Percentiles rank a stretch among this genome's conserved stretches.
Conservation (phyloP, 2,329 filamentous ascomycete species). For the Clonostachys sp. region DNA sequence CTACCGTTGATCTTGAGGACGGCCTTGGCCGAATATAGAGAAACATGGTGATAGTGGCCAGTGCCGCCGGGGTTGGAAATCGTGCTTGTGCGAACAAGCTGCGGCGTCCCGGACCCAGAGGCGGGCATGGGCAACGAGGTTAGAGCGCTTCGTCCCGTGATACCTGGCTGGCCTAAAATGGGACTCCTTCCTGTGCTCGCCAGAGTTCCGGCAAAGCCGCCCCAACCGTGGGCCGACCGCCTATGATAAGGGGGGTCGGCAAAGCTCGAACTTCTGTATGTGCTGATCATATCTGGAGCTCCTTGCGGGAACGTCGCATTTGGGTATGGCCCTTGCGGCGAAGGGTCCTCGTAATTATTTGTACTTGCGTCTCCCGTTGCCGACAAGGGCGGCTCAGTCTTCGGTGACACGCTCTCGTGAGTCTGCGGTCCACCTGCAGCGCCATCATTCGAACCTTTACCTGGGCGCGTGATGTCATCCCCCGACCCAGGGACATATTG, state of each 20-base stretch:
- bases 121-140: too few relatives aligned
- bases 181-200: slow-evolving; percentile 36
- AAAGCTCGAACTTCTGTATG: slow-evolving; percentile 49
- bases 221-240: slow-evolving; percentile 30
- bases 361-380: slow-evolving; percentile 25
- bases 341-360: slow-evolving; percentile 40
- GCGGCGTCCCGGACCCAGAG: slow-evolving; percentile 24
- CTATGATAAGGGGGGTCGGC: slow-evolving; percentile 41
- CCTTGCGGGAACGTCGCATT: slow-evolving; percentile 29
- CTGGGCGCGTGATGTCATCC: slow-evolving; percentile 32
- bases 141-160: slow-evolving; percentile 25
- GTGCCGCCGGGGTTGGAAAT: slow-evolving; percentile 30
- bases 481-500: slow-evolving; percentile 47
- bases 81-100: slow-evolving; percentile 53
- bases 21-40: slow-evolving; percentile 80
- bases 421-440: slow-evolving; percentile 13
- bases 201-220: slow-evolving; percentile 33
- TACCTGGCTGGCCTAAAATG: slow-evolving; percentile 32
- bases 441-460: slow-evolving; percentile 22
- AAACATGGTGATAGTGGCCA: slow-evolving; percentile 69
- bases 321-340: slow-evolving; percentile 33
- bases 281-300: slow-evolving; percentile 48
- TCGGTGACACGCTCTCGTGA: slow-evolving; percentile 31
- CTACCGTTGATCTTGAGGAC: slow-evolving; percentile 81
- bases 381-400: slow-evolving; percentile 31